phyloP scores from a whole-genome alignment of 164 flowering plant genomes.

The Macadamia tetraphylla region DNA sequence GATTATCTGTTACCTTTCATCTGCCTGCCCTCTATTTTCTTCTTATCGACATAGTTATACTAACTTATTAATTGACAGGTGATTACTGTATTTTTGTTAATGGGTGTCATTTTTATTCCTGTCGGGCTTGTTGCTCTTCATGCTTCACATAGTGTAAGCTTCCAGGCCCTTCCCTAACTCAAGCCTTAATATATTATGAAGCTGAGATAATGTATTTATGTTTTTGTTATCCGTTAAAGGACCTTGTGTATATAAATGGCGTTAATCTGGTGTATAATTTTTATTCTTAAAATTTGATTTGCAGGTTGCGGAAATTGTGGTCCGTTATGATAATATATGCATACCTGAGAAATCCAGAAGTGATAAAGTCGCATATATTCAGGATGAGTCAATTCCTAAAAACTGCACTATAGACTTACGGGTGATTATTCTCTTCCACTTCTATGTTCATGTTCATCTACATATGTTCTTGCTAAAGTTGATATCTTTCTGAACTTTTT shows the following conservation, averaged over 20 bases:
- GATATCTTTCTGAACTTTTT: neutral
- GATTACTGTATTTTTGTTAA: slow-evolving; percentile 45
- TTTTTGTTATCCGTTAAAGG: neutral
- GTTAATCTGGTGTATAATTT: neutral
- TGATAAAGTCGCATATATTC: slow-evolving; percentile 59
- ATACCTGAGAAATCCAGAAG: slow-evolving; percentile 45
- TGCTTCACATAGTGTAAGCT: slow-evolving; percentile 59
- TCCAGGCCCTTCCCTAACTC: slow-evolving; percentile 14
- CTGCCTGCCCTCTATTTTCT: neutral
- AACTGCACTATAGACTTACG: slow-evolving; percentile 51
- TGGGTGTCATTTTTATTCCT: slow-evolving; percentile 60
- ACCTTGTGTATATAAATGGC: neutral
- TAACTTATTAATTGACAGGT: slow-evolving; percentile 42
- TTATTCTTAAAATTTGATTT: slow-evolving; percentile 7
- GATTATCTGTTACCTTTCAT: neutral
- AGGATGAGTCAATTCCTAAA: slow-evolving; percentile 48
- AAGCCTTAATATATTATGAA: neutral
- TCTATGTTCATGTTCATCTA: neutral
- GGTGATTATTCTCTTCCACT: slow-evolving; percentile 31
- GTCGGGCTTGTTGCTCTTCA: slow-evolving; percentile 55
- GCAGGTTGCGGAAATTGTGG: slow-evolving; percentile 77
- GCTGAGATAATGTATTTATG: neutral
- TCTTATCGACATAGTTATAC: neutral
- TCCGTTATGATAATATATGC: slow-evolving; percentile 71
- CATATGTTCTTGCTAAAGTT: neutral